Conservation (phyloP, 768 basidiomycete genomes). For the Boletus patriciae region DNA sequence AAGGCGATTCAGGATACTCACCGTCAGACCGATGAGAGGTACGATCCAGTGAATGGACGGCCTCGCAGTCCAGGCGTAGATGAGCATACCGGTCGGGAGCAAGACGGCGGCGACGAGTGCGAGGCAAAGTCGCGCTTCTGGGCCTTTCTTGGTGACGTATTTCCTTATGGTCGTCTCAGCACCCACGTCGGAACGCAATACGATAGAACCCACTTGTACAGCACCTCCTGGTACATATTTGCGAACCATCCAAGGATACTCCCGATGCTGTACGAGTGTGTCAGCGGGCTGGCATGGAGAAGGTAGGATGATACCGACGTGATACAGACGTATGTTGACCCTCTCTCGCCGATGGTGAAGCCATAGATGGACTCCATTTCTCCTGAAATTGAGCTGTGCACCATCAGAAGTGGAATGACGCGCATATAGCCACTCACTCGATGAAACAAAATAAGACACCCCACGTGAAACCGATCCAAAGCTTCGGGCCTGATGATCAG, state of each 20-base stretch:
- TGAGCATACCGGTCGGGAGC: constrained; percentile 62
- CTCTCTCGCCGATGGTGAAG: constrained; percentile 60
- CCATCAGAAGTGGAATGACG: constrained; percentile 1
- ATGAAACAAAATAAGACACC: constrained; percentile 71
- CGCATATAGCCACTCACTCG: constrained; percentile 40
- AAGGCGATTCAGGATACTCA: constrained; percentile 1
- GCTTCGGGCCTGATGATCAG: constrained; percentile 34
- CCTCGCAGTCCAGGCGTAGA: constrained; percentile 70
- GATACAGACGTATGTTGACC: constrained; percentile 59
- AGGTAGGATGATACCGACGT: constrained; percentile 38
- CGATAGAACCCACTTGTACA: constrained; percentile 45
- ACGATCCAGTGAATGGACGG: constrained; percentile 59
- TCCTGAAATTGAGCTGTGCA: constrained; percentile 50
- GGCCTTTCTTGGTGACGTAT: constrained; percentile 36
- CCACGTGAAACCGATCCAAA: constrained; percentile 78
- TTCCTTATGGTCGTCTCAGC: constrained; percentile 21
- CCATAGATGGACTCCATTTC: constrained; percentile 57
- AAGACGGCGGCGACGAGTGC: constrained; percentile 55
- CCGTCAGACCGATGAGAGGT: constrained; percentile 30
- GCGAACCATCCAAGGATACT: constrained; percentile 47
- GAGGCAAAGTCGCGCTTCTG: constrained; percentile 61
- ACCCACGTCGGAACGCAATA: background rate
- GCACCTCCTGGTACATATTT: constrained; percentile 48
- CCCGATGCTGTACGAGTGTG: constrained; percentile 46
- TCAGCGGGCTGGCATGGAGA: background rate